Conservation (phyloP, 2,329 filamentous ascomycete species). For the Penicillium sp. region DNA sequence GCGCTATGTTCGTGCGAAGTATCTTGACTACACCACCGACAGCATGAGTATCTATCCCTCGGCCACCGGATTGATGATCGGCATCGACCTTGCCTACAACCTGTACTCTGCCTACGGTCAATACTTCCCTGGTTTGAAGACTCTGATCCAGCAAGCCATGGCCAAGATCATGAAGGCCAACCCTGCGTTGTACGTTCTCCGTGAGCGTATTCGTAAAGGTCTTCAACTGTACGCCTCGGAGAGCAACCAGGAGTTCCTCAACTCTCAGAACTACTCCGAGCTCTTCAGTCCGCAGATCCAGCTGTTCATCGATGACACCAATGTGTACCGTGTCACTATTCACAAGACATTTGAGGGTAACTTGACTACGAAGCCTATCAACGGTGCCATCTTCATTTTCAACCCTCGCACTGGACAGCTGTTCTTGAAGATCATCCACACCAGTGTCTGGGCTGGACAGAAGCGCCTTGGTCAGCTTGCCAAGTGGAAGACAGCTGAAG, state of each 20-base stretch:
- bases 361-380: slow-evolving; percentile 98
- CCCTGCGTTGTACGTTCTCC: slow-evolving; percentile 90
- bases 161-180: slow-evolving; percentile 99
- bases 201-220: slow-evolving; percentile 97
- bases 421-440: slow-evolving; percentile 99
- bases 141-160: slow-evolving; percentile 96
- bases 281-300: slow-evolving; percentile 99
- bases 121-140: slow-evolving; percentile 97
- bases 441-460: slow-evolving; percentile 97
- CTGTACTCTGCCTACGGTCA: slow-evolving; percentile 97
- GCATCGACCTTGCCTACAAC: slow-evolving; percentile 96
- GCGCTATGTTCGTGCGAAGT: slow-evolving; percentile 95
- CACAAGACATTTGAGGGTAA: slow-evolving; percentile 99
- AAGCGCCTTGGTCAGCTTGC: slow-evolving; percentile 98
- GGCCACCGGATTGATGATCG: slow-evolving; percentile 94
- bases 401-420: slow-evolving; percentile 97
- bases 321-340: slow-evolving; percentile 98
- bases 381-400: slow-evolving; percentile 99
- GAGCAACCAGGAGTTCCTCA: slow-evolving; percentile 98
- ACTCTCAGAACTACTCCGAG: slow-evolving; percentile 99
- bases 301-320: slow-evolving; percentile 98
- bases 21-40: slow-evolving; percentile 97
- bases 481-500: slow-evolving; percentile 99
- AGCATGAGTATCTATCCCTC: slow-evolving; percentile 99
- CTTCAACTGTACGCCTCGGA: slow-evolving; percentile 97